Conservation (phyloP, 164 flowering plant genomes). For the Chimonanthus praecox region DNA sequence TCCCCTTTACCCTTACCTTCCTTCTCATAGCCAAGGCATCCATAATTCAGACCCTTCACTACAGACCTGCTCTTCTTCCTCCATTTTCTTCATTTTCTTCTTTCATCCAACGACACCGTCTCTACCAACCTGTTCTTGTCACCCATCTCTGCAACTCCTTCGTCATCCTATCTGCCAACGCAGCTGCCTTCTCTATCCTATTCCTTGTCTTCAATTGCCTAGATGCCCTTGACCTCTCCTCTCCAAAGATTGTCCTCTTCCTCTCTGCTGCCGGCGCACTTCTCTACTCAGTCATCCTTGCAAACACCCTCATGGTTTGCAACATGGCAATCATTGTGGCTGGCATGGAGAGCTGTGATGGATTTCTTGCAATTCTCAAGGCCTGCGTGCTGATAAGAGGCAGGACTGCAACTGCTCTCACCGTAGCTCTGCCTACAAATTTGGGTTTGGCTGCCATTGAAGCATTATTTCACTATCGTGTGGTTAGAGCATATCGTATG, state of each 20-base stretch:
- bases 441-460: conserved; percentile 42
- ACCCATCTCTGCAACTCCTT: conserved; percentile 33
- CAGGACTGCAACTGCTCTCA: conserved; percentile 36
- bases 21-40: conserved; percentile 60
- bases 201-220: conserved; percentile 21
- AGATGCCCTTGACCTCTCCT: conserved; percentile 11
- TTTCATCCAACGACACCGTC: background rate
- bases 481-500: conserved; percentile 22
- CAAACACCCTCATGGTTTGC: conserved; percentile 24
- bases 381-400: conserved; percentile 43
- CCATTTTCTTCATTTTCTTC: conserved; percentile 14
- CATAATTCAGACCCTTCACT: conserved; percentile 30
- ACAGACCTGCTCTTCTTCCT: conserved; percentile 4
- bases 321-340: conserved; percentile 38
- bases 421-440: conserved; percentile 35
- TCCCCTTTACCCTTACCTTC: conserved; percentile 70
- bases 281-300: conserved; percentile 25
- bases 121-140: conserved; percentile 24
- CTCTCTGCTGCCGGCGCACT: conserved; percentile 15
- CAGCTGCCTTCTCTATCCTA: conserved; percentile 23
- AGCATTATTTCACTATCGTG: conserved; percentile 45
- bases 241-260: conserved; percentile 7
- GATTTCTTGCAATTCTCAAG: conserved; percentile 28
- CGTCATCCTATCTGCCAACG: conserved; percentile 23
- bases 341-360: conserved; percentile 30